Percentiles rank a stretch among this genome's conserved stretches.
Conservation (phyloP, 2,329 filamentous ascomycete genomes). For the Drechslerella dactyloides region DNA sequence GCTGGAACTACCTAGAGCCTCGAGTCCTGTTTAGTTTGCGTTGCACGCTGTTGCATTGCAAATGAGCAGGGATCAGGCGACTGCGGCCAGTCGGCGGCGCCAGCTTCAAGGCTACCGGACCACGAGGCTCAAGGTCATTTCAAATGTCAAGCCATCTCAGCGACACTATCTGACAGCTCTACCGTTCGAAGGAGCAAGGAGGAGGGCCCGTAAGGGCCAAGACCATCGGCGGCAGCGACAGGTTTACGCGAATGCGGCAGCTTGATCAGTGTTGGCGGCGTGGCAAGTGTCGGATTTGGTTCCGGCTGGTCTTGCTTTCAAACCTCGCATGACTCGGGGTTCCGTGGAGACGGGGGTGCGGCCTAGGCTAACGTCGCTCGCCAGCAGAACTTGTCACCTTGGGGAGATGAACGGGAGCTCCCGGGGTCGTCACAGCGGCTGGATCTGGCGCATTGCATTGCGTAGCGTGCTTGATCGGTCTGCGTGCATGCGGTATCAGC, state of each 20-base stretch:
- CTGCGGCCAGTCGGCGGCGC: too few relatives aligned
- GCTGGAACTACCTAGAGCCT: too few relatives aligned
- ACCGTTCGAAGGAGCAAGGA: not conserved
- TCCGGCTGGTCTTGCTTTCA: not conserved
- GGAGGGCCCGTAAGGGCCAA: not conserved
- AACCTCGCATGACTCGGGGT: not conserved
- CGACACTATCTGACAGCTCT: too few relatives aligned
- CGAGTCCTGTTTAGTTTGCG: too few relatives aligned
- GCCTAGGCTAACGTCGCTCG: not conserved
- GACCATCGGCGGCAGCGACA: not conserved
- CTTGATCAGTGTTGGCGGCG: not conserved
- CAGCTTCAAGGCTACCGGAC: too few relatives aligned
- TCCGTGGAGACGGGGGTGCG: not conserved
- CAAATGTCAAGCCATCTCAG: too few relatives aligned
- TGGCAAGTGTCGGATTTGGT: not conserved
- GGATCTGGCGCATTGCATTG: not conserved
- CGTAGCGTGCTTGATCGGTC: too few relatives aligned
- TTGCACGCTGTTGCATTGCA: too few relatives aligned
- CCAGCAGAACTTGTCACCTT: not conserved
- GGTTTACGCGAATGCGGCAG: slow-evolving; percentile 1
- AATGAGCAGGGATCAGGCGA: too few relatives aligned
- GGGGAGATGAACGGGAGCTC: not conserved
- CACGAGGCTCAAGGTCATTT: too few relatives aligned
- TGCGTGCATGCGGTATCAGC: too few relatives aligned
- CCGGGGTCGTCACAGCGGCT: not conserved